phyloP scores from a whole-genome alignment of 192 early-diverging fungal genomes.

The Backusella mclennaniae region DNA sequence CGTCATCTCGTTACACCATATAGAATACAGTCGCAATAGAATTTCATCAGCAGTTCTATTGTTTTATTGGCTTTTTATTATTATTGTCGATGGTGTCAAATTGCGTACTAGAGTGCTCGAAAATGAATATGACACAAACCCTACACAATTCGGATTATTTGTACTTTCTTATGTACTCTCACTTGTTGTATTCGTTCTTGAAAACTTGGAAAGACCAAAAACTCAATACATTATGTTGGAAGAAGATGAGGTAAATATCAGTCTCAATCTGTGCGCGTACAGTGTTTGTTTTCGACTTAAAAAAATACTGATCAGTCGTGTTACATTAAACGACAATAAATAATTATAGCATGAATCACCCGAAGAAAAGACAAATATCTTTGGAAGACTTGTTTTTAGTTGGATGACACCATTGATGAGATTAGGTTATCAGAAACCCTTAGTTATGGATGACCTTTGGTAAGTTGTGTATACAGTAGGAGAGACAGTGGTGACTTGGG shows the following conservation, averaged over 20 bases:
- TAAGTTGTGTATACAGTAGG: not conserved
- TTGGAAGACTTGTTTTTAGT: conserved; percentile 77
- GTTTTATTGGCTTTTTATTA: conserved; percentile 57
- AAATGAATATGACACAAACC: not conserved
- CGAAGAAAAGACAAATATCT: conserved; percentile 84
- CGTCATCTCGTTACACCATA: conserved; percentile 30
- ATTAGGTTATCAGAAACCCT: conserved; percentile 71
- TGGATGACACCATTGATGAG: conserved; percentile 93
- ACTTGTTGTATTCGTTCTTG: conserved; percentile 39
- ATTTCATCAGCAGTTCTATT: conserved; percentile 55
- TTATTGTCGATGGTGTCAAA: conserved; percentile 38
- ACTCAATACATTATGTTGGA: conserved; percentile 31
- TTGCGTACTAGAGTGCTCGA: conserved; percentile 37
- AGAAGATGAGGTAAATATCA: conserved; percentile 29
- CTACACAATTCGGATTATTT: conserved; percentile 26
- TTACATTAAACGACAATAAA: not conserved
- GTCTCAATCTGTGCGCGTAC: not conserved
- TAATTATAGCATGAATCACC: conserved; percentile 49
- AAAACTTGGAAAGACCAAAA: conserved; percentile 41
- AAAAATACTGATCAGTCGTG: not conserved
- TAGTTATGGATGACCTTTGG: conserved; percentile 75
- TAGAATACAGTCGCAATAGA: conserved; percentile 35
- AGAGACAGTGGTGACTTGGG: not conserved
- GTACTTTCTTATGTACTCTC: conserved; percentile 36
- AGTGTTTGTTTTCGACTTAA: not conserved